These are phyloP conservation scores for Puya raimondii DNA, from an alignment of 176 grass and related monocot genomes.

Conservation along the genomic window DNA sequence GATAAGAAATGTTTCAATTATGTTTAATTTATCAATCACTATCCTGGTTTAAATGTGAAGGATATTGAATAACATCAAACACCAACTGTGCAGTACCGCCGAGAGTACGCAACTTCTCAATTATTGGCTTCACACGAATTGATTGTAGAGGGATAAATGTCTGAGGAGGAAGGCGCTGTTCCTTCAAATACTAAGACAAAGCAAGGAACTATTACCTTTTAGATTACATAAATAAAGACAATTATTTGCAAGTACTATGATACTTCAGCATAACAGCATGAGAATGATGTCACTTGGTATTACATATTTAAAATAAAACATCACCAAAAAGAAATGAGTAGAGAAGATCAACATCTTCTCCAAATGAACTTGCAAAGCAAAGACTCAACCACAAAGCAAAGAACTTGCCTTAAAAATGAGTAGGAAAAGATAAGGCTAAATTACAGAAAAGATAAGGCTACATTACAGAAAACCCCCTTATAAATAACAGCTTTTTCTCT, in stretches of 20 bases:
- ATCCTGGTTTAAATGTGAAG: conserved; percentile 29
- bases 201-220: background rate
- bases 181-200: conserved; percentile 92
- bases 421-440: too few relatives aligned
- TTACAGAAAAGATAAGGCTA: too few relatives aligned
- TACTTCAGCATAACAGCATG: background rate
- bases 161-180: conserved; percentile 88
- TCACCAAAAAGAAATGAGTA: background rate
- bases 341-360: too few relatives aligned
- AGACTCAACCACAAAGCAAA: too few relatives aligned
- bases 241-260: background rate
- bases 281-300: background rate
- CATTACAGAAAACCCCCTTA: too few relatives aligned
- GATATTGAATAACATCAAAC: conserved; percentile 99
- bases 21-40: background rate
- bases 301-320: background rate
- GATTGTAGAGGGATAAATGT: conserved; percentile 98
- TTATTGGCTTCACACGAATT: conserved; percentile 79
- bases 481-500: too few relatives aligned
- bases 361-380: too few relatives aligned
- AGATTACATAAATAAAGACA: background rate
- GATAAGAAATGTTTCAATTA: background rate
- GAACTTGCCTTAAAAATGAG: too few relatives aligned
- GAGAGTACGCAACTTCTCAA: conserved; percentile 81
- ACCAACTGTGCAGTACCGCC: conserved; percentile 80